A percentile compares a stretch with the other conserved stretches of the same genome.
Conservation (phyloP, 768 basidiomycete species). For the Hydnum rufescens region DNA sequence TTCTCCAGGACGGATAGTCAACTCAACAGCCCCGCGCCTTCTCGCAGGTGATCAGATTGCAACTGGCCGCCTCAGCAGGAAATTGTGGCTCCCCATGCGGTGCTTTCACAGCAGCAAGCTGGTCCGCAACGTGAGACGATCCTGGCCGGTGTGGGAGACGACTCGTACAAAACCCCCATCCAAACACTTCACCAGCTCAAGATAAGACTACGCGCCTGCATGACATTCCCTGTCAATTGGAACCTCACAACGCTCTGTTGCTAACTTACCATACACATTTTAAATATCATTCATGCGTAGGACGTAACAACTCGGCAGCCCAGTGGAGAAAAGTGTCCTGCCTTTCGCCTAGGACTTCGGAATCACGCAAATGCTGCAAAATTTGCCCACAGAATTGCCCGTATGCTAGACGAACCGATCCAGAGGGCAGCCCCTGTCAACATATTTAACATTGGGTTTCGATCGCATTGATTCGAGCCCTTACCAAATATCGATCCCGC, state of each 20-base stretch:
- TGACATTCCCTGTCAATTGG: conserved; percentile 15
- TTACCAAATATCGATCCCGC: background rate
- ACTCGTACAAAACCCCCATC: conserved; percentile 29
- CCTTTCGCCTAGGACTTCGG: background rate
- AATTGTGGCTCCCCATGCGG: conserved; percentile 56
- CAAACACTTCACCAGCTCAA: conserved; percentile 38
- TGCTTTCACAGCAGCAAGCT: conserved; percentile 48
- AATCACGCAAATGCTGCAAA: background rate
- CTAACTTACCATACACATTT: conserved; percentile 15
- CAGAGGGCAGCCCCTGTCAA: background rate
- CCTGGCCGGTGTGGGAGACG: conserved; percentile 36
- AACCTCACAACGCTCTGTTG: background rate
- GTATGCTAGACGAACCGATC: too few species aligned
- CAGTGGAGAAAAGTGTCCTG: background rate
- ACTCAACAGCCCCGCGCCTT: conserved; percentile 12
- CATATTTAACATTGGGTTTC: background rate
- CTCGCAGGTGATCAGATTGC: background rate
- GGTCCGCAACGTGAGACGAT: conserved; percentile 42
- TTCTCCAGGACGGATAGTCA: conserved; percentile 68
- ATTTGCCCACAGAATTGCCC: background rate
- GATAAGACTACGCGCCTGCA: conserved; percentile 36
- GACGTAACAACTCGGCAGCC: background rate
- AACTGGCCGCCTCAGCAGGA: conserved; percentile 14
- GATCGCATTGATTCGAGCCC: background rate
- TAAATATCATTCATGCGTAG: background rate